phyloP scores from a whole-genome alignment of 2,329 filamentous ascomycete genomes.

The Diaporthe sp. region DNA sequence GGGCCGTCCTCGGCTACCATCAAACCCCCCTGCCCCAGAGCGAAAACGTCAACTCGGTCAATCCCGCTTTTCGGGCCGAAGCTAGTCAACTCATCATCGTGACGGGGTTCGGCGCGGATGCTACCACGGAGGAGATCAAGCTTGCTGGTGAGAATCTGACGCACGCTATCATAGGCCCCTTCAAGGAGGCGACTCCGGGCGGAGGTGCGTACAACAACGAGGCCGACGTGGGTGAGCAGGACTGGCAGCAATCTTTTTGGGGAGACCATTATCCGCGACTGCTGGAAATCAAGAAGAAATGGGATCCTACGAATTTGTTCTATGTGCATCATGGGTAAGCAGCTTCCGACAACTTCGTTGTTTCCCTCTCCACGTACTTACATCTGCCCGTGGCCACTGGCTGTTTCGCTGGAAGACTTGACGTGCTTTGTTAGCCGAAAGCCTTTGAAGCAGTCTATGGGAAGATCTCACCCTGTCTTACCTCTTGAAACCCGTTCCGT shows the following conservation, averaged over 20 bases:
- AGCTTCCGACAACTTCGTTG: neutral
- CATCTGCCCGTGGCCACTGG: neutral
- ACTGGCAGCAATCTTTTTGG: slow-evolving; percentile 50
- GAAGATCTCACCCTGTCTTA: neutral
- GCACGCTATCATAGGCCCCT: slow-evolving; percentile 43
- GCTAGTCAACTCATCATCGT: slow-evolving; percentile 52
- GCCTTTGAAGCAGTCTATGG: neutral
- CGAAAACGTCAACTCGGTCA: slow-evolving; percentile 57
- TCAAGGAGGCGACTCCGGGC: slow-evolving; percentile 48
- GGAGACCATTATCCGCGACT: slow-evolving; percentile 50
- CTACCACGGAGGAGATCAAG: slow-evolving; percentile 46
- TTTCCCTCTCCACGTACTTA: neutral
- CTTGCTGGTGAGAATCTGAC: slow-evolving; percentile 47
- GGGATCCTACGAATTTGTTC: slow-evolving; percentile 54
- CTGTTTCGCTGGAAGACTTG: neutral
- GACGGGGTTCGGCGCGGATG: slow-evolving; percentile 48
- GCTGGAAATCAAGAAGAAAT: slow-evolving; percentile 55
- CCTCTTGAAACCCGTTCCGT: neutral
- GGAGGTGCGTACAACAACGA: slow-evolving; percentile 54
- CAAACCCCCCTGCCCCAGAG: slow-evolving; percentile 48
- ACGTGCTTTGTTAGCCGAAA: neutral
- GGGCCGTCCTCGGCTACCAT: slow-evolving; percentile 49
- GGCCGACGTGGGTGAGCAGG: slow-evolving; percentile 51
- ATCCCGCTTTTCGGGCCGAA: slow-evolving; percentile 61
- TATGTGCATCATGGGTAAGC: slow-evolving; percentile 47